phyloP scores from a whole-genome alignment of 2,329 filamentous ascomycete species.

The Leptodontidium sp. region DNA sequence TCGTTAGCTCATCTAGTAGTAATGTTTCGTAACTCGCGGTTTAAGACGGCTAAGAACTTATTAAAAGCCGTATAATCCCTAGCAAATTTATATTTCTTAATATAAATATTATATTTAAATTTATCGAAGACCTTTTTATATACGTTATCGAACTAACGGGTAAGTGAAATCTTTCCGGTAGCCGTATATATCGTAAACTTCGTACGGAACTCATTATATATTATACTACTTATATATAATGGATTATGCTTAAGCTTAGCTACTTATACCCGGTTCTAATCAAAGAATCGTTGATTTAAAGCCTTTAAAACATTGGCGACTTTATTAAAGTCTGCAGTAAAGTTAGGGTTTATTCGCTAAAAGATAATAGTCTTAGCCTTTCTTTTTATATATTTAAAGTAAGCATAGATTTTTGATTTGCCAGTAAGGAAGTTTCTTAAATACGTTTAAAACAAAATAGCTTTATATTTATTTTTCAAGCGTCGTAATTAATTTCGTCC shows the following conservation, averaged over 20 bases:
- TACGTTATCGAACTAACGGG: neutral
- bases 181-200: neutral
- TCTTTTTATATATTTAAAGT: neutral
- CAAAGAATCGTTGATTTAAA: neutral
- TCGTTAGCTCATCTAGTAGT: too few species aligned
- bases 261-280: neutral
- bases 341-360: neutral
- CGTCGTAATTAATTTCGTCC: neutral
- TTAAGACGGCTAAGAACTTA: neutral
- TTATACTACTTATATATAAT: neutral
- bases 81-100: neutral
- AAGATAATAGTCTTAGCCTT: neutral
- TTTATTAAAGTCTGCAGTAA: neutral
- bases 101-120: neutral
- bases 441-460: neutral
- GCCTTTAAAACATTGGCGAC: neutral
- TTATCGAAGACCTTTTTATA: neutral
- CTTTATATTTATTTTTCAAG: neutral
- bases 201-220: neutral
- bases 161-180: neutral
- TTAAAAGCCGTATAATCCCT: neutral
- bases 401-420: neutral
- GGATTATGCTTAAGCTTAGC: neutral
- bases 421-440: neutral
- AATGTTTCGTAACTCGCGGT: neutral